Percentiles rank a stretch among this genome's conserved stretches.
phyloP scores from a whole-genome alignment of 345 rosid species.

The Eucalyptus pauciflora region DNA sequence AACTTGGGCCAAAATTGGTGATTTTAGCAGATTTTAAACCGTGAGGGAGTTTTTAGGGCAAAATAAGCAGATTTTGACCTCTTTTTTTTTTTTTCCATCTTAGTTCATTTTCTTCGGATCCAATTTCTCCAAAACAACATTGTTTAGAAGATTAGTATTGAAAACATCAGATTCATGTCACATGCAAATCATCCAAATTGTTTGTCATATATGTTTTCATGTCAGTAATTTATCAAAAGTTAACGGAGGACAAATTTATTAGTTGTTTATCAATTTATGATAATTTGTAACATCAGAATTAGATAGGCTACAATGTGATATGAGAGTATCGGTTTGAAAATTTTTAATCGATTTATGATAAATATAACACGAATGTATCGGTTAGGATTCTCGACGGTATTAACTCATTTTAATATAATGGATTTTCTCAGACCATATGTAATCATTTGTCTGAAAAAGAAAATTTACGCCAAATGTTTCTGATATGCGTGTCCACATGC shows the following conservation, averaged over 20 bases:
- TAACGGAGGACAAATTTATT: neutral
- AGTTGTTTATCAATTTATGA: too few relatives aligned
- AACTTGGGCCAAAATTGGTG: neutral
- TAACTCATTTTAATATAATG: too few relatives aligned
- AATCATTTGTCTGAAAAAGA: neutral
- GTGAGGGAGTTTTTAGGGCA: neutral
- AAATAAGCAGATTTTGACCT: neutral
- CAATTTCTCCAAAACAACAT: neutral
- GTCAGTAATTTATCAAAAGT: too few relatives aligned
- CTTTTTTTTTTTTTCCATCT: rapidly evolving
- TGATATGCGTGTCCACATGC: neutral
- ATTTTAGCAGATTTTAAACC: neutral
- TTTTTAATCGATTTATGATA: too few relatives aligned
- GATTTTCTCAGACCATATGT: neutral
- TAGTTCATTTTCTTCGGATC: too few relatives aligned
- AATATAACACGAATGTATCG: too few relatives aligned
- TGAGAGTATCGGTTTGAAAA: too few relatives aligned
- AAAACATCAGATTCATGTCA: neutral
- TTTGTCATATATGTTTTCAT: neutral
- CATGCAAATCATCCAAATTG: neutral
- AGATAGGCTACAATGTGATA: rapidly evolving
- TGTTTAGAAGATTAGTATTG: too few relatives aligned
- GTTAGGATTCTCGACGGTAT: rapidly evolving
- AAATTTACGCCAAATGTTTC: neutral
- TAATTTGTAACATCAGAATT: too few relatives aligned